Base-by-base conservation (phyloP, 768 basidiomycete species). In the Boletus pseudopeckii region DNA sequence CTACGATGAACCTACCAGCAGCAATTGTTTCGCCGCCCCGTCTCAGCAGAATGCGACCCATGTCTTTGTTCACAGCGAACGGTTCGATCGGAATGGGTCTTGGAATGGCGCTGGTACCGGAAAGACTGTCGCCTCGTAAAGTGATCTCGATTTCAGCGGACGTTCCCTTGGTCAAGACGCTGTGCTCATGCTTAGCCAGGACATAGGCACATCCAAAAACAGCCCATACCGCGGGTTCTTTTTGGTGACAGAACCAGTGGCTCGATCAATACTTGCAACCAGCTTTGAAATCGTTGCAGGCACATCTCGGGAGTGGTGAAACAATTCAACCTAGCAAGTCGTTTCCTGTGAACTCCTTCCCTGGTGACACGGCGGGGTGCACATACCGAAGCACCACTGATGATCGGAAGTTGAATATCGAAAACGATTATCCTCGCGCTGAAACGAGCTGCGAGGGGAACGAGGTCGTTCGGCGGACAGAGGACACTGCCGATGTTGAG, bases 1-100 rank as follows among this genome's bases (percentile, higher is more conserved):
- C 5, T 22, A 20, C 2, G 4, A 50, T 34, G 18, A 50, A 50
- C 77, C 48, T 60, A 86, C 94, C 95, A 42, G 95, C 95, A 37
- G 86, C 92, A 55, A 99, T 89, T 0, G 97, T 98, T 74, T 98
- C 95, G 1, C 97, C 97, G 30, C 84, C 85, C 50, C 96, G 75
- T 41, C 97, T 77, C 53, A 99, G 76, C 57, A 99, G 66, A 47
- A 99, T 80, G 44, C 97, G 75, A 0, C 97, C 97, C 97, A 98
- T 97, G 51, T 95, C 91, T 71, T 98, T 99, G 73, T 95, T 98
- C 7, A 74, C 73, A 1, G 83, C 71, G 60, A 97, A 96, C 2
- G 90, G 80, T 66, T 98, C 97, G 15, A 98, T 65, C 13, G 97
- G 91, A 24, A 98, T 87, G 2, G 85, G 79, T 8, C 83, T 76